Base-by-base conservation (phyloP, 164 flowering plant species). In the Tinospora cordifolia region DNA sequence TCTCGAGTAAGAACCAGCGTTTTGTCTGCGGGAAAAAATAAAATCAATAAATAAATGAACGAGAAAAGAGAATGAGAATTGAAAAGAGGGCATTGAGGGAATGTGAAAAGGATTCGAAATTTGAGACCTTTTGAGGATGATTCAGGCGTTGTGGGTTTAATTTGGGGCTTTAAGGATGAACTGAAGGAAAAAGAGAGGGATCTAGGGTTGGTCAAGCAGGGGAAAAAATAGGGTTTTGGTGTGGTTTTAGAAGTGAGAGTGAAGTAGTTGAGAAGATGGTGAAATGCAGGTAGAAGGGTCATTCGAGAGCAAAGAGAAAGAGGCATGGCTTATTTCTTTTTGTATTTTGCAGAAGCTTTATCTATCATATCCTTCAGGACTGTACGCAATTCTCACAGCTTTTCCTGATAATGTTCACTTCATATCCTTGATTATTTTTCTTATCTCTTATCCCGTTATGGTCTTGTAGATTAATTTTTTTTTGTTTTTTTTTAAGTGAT, bases 1-100 rank as follows among this genome's bases (percentile, higher is more conserved):
- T 83, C 88, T 67, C 68, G 76, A 12, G 75, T 75, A 22, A 83
- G 74, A 70, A 87, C 63, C 11, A 78, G 64, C 2, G 76, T 73
- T 26, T 64, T 75, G 26, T 79, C 83, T 77, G 79, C 75, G 64
- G 66, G 0, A 64, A 63, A 14, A 63, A 54, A 12, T 19, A 67
- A 64, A 62, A 8, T 15, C 13, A 47, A 17, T 21, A 8, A n/a
- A 39, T 69, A 19, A 15, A 57, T 12, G 7, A n/a, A 22, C 40
- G 41, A 73, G 58, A 66, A 30, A n/a, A 15, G 26, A 17, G n/a
- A 63, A 54, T n/a, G 39, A 44, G 44, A 49, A 38, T 8, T 40
- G 24, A 6, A 3, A 14, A 40, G 34, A 57, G 63, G 63, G 63
- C 26, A 44, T 65, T 8, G 12, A 22, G 17, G 67, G 59, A 36